phyloP scores from a whole-genome alignment of 208 protist species.

The Spongospora subterranea region DNA sequence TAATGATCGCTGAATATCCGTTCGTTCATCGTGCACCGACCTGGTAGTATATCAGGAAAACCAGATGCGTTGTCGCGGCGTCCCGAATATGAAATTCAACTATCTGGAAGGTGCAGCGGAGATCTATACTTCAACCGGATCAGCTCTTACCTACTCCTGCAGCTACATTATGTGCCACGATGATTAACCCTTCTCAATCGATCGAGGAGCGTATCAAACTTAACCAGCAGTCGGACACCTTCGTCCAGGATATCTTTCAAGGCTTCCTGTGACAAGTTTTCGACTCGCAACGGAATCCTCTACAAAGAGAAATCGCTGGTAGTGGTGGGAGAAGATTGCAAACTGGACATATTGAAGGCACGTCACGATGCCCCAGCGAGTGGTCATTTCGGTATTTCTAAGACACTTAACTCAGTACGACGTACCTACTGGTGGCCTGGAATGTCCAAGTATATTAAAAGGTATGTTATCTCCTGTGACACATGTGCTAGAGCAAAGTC shows the following conservation, averaged over 20 bases:
- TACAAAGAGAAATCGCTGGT: not conserved
- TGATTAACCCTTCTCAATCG: no score
- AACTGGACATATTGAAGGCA: not conserved
- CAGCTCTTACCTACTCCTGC: no score
- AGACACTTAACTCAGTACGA: not conserved
- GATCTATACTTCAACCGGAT: no score
- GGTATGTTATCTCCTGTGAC: not conserved
- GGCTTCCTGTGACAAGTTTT: no score
- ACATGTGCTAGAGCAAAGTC: not conserved
- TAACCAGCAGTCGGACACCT: no score
- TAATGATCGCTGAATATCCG: not conserved
- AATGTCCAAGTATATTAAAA: not conserved
- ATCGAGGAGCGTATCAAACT: no score
- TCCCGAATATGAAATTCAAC: conserved; percentile 9
- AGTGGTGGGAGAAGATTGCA: not conserved
- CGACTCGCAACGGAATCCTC: not conserved
- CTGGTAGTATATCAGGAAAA: not conserved
- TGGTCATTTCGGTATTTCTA: not conserved
- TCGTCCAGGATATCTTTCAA: no score
- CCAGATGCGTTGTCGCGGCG: not conserved
- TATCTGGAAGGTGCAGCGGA: no score
- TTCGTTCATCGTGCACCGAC: not conserved
- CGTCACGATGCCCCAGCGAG: not conserved
- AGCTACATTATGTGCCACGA: no score
- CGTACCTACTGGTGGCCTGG: not conserved